Base-by-base conservation (phyloP, 2,329 filamentous ascomycete genomes). In the Aspergillus latus region DNA sequence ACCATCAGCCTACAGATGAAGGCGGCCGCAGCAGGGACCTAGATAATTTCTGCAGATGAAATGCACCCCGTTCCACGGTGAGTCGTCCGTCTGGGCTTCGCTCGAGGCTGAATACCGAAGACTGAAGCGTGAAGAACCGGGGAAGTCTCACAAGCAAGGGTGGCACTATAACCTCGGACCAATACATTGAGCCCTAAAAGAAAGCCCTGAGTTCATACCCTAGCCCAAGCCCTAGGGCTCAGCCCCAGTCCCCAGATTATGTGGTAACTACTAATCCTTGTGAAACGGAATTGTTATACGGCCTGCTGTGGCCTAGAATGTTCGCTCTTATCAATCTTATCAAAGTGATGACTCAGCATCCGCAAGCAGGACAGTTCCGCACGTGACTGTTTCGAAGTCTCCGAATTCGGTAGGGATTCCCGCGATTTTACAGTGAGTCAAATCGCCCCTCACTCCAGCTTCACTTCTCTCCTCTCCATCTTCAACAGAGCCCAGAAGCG, bases 401-500 rank as follows among this genome's bases (percentile, higher is more conserved):
- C 21, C 48, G 40, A 46, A 45, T 46, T 4, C 7, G 34, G 52
- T 36, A 48, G 43, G 2, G 45, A 47, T 55, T 34, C 28, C 26
- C 29, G 15, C 11, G 16, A 45, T 37, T 52, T 50, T 46, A n/a
- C 43, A 44, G 40, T 39, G 34, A 43, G 16, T 29, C 48, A 50
- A 45, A 21, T 15, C 28, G 26, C 43, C 49, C 42, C 52, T 48
- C 30, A 37, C 21, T 29, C 43, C 49, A 13, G 36, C 21, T 52
- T 32, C 26, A 39, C 30, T 37, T 29, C 36, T n/a, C 49, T 43
- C 53, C 42, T 15, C 11, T 4, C 36, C 28, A 13, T 43, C 29
- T 16, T 34, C 37, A 49, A 36, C n/a, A 30, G 21, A 42, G 11
- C 34, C 21, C 21, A 21, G 21, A 50, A 64, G 58, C 49, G 30